Percentiles rank a stretch among this genome's conserved stretches.
Evolutionary conservation across 208 protist genomes (phyloP).

Genomic region (Acanthamoeba castellanii): DNA sequence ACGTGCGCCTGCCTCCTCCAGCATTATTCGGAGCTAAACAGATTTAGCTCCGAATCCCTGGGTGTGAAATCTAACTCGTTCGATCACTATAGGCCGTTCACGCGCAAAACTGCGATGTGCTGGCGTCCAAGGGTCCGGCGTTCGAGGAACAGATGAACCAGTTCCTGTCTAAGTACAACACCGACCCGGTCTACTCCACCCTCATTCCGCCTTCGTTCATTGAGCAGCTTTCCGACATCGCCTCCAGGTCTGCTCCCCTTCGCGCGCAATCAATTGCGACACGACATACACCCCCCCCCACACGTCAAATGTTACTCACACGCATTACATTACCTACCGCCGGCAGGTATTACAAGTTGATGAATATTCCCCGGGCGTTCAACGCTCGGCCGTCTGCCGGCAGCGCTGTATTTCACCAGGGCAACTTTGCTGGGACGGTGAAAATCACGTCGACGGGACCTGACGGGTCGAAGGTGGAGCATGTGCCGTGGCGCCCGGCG

Average conservation of each 20-base stretch:
- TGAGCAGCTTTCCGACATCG: conserved; percentile 10
- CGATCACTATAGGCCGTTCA: background rate
- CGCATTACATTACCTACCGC: no score
- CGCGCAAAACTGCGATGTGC: background rate
- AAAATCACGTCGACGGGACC: background rate
- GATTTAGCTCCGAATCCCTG: background rate
- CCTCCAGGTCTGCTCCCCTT: background rate
- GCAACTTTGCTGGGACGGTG: background rate
- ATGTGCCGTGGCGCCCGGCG: background rate
- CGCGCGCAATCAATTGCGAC: background rate
- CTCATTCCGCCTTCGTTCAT: background rate
- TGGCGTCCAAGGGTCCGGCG: background rate
- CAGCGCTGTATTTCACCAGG: no score
- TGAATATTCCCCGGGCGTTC: conserved; percentile 12
- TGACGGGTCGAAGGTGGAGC: background rate
- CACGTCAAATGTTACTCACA: no score
- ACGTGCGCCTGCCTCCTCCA: background rate
- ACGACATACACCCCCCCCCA: no score
- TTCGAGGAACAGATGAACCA: conserved; percentile 29
- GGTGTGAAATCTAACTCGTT: background rate
- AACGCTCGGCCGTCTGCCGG: background rate
- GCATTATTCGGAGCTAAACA: background rate
- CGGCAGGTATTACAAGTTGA: conserved; percentile 16
- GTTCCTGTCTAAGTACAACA: conserved; percentile 22
- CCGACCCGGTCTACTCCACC: background rate